Evolutionary conservation across 2,329 filamentous ascomycete species (phyloP).

Genomic region (Scedosporium minutisporum): DNA sequence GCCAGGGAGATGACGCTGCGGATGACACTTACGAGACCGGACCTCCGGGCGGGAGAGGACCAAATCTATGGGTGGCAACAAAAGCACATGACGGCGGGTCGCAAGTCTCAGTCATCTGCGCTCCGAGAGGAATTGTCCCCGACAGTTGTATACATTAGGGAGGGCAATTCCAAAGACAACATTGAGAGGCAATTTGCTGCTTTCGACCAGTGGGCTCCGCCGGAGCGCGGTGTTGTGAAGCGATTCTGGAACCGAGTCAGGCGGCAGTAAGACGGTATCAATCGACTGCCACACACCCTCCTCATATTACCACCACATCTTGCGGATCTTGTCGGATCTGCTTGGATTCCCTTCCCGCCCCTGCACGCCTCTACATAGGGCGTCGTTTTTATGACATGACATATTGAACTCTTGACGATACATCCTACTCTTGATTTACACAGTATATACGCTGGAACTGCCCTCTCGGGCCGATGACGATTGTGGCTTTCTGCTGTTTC

Average conservation of each 20-base stretch:
- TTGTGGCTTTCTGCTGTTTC: too few species aligned
- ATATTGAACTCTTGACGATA: neutral
- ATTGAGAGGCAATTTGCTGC: conserved; percentile 44
- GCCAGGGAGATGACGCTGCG: conserved; percentile 87
- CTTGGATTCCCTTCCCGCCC: neutral
- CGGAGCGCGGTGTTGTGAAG: conserved; percentile 45
- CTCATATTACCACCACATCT: too few species aligned
- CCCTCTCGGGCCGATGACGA: too few species aligned
- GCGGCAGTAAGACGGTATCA: conserved; percentile 17
- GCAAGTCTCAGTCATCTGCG: conserved; percentile 37
- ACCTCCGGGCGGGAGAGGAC: conserved; percentile 68
- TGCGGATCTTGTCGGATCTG: neutral
- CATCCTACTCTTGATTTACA: neutral
- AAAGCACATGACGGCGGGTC: conserved; percentile 20
- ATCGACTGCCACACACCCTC: neutral
- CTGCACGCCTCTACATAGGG: neutral
- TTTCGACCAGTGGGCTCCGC: conserved; percentile 39
- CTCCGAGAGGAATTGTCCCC: conserved; percentile 16
- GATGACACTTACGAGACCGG: conserved; percentile 87
- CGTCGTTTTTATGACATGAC: neutral
- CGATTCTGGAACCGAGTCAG: conserved; percentile 55
- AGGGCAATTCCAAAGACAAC: conserved; percentile 36
- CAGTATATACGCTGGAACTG: too few species aligned
- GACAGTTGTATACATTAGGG: conserved; percentile 20
- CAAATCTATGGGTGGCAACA: conserved; percentile 62